Conservation (phyloP, 2,329 filamentous ascomycete genomes). For the Ophiostoma perfectum region DNA sequence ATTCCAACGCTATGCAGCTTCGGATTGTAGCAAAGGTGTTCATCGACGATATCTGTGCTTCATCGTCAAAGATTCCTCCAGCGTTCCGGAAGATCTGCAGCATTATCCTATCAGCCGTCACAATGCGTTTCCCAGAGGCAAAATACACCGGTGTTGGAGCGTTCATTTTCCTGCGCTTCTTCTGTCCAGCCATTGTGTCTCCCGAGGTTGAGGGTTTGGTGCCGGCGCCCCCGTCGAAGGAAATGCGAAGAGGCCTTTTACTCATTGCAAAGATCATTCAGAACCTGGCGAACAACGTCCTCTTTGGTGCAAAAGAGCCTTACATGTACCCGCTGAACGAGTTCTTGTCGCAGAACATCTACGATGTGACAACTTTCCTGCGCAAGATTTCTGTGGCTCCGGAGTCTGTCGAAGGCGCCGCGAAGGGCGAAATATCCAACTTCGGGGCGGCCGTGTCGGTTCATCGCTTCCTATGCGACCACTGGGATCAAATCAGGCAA, state of each 20-base stretch:
- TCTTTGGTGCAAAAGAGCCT: constrained; percentile 66
- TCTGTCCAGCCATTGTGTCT: constrained; percentile 66
- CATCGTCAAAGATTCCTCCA: constrained; percentile 54
- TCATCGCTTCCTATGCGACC: constrained; percentile 64
- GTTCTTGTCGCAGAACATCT: constrained; percentile 64
- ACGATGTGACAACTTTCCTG: constrained; percentile 60
- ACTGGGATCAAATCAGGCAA: constrained; percentile 65
- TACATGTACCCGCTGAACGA: constrained; percentile 68
- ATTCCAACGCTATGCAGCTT: constrained; percentile 61
- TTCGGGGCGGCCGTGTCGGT: constrained; percentile 66
- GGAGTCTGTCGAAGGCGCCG: constrained; percentile 39
- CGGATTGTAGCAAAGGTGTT: constrained; percentile 65
- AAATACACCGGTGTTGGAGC: constrained; percentile 68
- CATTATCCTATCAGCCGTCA: constrained; percentile 61
- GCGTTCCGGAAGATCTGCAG: constrained; percentile 63
- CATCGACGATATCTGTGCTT: constrained; percentile 64
- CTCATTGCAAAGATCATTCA: constrained; percentile 68
- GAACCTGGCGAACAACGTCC: constrained; percentile 65
- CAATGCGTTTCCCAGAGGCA: constrained; percentile 59
- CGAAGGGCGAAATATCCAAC: constrained; percentile 52
- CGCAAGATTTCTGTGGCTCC: constrained; percentile 60
- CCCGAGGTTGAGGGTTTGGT: constrained; percentile 64
- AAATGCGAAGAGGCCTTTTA: constrained; percentile 62
- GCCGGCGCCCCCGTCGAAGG: constrained; percentile 55
- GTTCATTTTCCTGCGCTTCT: constrained; percentile 67